phyloP scores from a whole-genome alignment of 768 basidiomycete species.

The Lentinula sp. region DNA sequence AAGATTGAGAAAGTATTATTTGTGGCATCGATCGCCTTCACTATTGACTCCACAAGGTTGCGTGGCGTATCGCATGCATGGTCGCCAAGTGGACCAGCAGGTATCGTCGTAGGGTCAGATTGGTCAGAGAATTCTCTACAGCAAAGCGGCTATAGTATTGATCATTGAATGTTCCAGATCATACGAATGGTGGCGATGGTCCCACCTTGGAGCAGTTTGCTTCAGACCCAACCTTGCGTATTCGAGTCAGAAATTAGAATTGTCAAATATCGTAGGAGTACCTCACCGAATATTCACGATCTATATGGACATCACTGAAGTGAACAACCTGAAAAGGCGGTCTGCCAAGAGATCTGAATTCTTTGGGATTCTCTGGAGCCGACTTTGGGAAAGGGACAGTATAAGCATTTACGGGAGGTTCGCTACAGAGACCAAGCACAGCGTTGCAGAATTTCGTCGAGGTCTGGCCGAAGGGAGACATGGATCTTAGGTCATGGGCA shows the following conservation, averaged over 20 bases:
- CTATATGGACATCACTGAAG: conserved; percentile 61
- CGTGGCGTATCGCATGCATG: conserved; percentile 49
- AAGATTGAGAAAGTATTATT: conserved; percentile 48
- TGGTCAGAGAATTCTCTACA: conserved; percentile 46
- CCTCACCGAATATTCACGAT: conserved; percentile 45
- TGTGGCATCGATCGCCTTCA: conserved; percentile 31
- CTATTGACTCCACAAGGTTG: conserved; percentile 42
- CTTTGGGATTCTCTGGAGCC: conserved; percentile 27
- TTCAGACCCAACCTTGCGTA: conserved; percentile 42
- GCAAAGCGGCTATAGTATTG: conserved; percentile 39
- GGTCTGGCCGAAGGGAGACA: conserved; percentile 38
- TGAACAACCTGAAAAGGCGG: conserved; percentile 51
- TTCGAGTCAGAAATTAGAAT: neutral
- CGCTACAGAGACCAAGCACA: conserved; percentile 48
- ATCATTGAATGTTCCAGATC: neutral
- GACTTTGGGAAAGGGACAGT: conserved; percentile 40
- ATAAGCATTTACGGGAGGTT: conserved; percentile 37
- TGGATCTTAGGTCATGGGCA: conserved; percentile 47
- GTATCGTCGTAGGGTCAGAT: conserved; percentile 25
- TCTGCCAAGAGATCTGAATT: conserved; percentile 29
- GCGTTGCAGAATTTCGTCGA: conserved; percentile 51
- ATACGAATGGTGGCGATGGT: neutral
- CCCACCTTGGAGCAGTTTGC: conserved; percentile 43
- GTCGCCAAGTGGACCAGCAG: conserved; percentile 46
- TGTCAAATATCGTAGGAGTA: neutral